Conservation (phyloP, 306 rosid genomes). For the Carpinus fangiana region DNA sequence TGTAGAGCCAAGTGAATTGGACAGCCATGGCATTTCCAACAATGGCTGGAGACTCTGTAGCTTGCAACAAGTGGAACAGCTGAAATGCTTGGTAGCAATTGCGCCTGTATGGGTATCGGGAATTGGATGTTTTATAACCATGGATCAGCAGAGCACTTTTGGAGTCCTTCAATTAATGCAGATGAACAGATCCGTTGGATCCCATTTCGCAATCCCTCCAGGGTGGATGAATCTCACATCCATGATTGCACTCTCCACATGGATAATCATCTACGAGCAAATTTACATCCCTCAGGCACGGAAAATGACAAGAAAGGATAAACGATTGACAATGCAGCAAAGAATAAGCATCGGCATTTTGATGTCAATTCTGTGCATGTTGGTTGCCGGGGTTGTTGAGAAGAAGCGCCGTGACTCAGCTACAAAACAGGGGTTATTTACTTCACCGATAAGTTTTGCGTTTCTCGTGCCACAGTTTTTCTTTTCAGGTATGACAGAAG, state of each 20-base stretch:
- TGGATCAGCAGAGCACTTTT: conserved; percentile 68
- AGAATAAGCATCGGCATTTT: conserved; percentile 66
- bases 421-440: conserved; percentile 25
- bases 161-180: conserved; percentile 75
- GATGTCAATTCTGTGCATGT: conserved; percentile 64
- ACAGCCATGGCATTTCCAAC: conserved; percentile 41
- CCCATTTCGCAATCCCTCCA: conserved; percentile 64
- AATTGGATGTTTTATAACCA: conserved; percentile 53
- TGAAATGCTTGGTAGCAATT: conserved; percentile 63
- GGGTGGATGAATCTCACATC: conserved; percentile 65
- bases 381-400: conserved; percentile 64
- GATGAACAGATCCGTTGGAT: conserved; percentile 51
- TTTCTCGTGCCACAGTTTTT: conserved; percentile 60
- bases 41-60: conserved; percentile 70
- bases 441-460: conserved; percentile 51
- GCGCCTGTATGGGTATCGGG: conserved; percentile 73
- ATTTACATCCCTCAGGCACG: conserved; percentile 40
- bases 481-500: conserved; percentile 63
- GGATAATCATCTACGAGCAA: conserved; percentile 67
- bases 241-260: conserved; percentile 69
- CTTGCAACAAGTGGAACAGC: conserved; percentile 70
- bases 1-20: conserved; percentile 46
- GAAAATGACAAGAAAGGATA: conserved; percentile 22
- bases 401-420: conserved; percentile 52
- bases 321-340: conserved; percentile 42